Base-by-base conservation (phyloP, 2,329 filamentous ascomycete species). In the Colletotrichum viniferum region DNA sequence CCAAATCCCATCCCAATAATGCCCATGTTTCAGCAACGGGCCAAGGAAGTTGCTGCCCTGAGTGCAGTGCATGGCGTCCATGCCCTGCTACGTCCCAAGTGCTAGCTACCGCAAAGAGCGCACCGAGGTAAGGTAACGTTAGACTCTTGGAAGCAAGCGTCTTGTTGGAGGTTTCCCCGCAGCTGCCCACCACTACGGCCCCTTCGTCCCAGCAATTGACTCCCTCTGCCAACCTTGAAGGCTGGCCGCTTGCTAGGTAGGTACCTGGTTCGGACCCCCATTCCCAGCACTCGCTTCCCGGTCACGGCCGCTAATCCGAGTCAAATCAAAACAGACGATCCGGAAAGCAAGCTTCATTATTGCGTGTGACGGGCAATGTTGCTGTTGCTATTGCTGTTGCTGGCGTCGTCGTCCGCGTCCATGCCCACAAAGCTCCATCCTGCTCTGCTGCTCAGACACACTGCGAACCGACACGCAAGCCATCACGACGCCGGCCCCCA, bases 391-490 rank as follows among this genome's bases (percentile, higher is more conserved):
- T 21, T 52, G 43, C 43, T 52, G 43, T 52, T 52, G 43, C 43
- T 52, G 43, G 43, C n/a, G 43, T 52, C n/a, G 43, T 78, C 64
- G 48, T 78, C 79, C 28, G 76, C 73, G 36, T 79, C 79, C 79
- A 81, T 78, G 56, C 34, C 67, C 16, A 16, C 68, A 62, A 52
- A 14, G 18, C 14, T 34, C 30, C 26, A 18, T 67, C 12, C 32
- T 28, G 7, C 16, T 34, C 24, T 56, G 36, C 26, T 28, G 38
- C 63, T 43, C 56, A 56, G 63, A 63, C 43, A 52, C n/a, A 63
- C 43, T 26, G 68, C 21, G 24, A 52, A 52, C 55, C 60, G 62
- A 67, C 68, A 74, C 61, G 63, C 56, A 67, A 72, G 38, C 73
- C 69, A 68, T 67, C 55, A 63, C 36, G 62, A 66, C 32, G 52